These are phyloP conservation scores for Cynara cardunculus DNA, from an alignment of 129 eudicot genomes.

Conservation along the genomic window DNA sequence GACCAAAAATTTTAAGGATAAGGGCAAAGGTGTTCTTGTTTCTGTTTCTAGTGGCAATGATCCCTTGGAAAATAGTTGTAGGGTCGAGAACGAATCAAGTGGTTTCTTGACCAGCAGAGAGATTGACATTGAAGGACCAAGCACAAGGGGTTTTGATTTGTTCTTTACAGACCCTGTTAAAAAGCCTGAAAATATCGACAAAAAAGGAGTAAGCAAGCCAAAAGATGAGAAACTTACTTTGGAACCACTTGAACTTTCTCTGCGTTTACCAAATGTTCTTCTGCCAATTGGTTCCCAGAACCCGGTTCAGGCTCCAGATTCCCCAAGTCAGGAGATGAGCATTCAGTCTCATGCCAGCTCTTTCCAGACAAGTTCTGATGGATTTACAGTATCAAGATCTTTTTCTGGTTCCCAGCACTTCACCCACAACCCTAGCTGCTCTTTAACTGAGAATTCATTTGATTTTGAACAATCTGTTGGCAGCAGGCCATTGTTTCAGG, in stretches of 20 bases:
- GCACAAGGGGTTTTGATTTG: slow-evolving; percentile 73
- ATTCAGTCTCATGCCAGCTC: slow-evolving; percentile 77
- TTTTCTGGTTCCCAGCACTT: slow-evolving; percentile 86
- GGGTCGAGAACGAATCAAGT: slow-evolving; percentile 32
- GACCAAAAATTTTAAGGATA: slow-evolving; percentile 54
- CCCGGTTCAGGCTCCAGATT: slow-evolving; percentile 60
- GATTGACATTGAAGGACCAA: slow-evolving; percentile 64
- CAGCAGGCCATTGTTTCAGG: slow-evolving; percentile 87
- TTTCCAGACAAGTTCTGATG: slow-evolving; percentile 76
- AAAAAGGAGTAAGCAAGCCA: slow-evolving; percentile 33
- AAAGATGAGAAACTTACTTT: slow-evolving; percentile 64
- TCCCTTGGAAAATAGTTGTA: slow-evolving; percentile 16
- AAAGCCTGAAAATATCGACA: slow-evolving; percentile 46
- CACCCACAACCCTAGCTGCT: slow-evolving; percentile 94
- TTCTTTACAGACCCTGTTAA: slow-evolving; percentile 66
- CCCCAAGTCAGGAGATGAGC: slow-evolving; percentile 83
- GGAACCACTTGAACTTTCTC: slow-evolving; percentile 86
- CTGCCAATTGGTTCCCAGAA: slow-evolving; percentile 57
- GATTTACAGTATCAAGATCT: slow-evolving; percentile 74
- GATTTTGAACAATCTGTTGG: slow-evolving; percentile 89
- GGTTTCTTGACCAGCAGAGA: slow-evolving; percentile 30
- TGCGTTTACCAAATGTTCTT: slow-evolving; percentile 87
- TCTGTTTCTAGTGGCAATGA: slow-evolving; percentile 25
- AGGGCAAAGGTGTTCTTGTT: slow-evolving; percentile 71
- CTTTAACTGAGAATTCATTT: slow-evolving; percentile 62